phyloP scores from a whole-genome alignment of 148 eudicot species.

The Rhododendron williamsianum region DNA sequence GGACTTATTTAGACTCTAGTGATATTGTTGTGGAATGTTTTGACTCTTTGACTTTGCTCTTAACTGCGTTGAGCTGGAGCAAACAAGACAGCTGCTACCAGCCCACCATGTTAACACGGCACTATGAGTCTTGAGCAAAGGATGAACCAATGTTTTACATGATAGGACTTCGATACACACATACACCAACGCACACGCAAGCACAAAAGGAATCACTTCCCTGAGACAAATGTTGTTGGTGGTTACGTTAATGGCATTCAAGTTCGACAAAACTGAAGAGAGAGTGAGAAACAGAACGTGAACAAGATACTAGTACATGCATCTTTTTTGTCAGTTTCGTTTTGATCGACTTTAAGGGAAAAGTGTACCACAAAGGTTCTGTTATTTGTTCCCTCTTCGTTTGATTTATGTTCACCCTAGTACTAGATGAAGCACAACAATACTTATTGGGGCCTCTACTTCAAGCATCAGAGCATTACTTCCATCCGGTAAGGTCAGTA shows the following conservation, averaged over 20 bases:
- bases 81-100: background rate
- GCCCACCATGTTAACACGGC: background rate
- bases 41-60: background rate
- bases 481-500: background rate
- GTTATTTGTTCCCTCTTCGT: background rate
- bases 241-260: background rate
- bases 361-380: background rate
- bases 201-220: background rate
- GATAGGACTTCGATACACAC: background rate
- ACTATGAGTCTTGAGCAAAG: background rate
- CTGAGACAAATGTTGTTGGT: background rate
- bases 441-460: background rate
- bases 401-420: background rate
- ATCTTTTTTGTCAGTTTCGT: background rate
- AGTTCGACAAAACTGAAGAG: constrained; percentile 1
- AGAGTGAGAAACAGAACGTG: background rate
- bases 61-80: background rate
- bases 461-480: background rate
- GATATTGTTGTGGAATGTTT: background rate
- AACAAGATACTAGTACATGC: background rate
- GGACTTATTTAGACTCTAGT: background rate
- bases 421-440: background rate
- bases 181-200: background rate
- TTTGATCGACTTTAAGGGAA: background rate
- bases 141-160: too few species aligned